A percentile compares a stretch with the other conserved stretches of the same genome.
Conservation (phyloP, 352 stramenopile species). For the Globisporangium megalacanthum region DNA sequence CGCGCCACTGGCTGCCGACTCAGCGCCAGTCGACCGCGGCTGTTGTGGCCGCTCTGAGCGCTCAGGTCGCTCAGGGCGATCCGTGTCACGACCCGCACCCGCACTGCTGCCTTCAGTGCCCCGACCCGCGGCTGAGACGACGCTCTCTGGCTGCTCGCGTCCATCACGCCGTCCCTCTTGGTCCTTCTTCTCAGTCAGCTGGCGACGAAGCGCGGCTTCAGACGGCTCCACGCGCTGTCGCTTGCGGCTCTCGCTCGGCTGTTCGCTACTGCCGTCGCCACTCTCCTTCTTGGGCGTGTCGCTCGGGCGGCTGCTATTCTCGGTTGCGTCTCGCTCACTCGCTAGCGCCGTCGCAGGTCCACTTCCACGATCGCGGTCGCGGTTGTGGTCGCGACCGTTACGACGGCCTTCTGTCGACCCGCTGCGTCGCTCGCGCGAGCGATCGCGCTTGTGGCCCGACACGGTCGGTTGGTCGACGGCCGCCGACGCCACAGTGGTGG, state of each 20-base stretch:
- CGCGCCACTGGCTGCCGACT: background rate
- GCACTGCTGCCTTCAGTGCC: background rate
- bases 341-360: slow-evolving; percentile 7
- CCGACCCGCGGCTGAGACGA: background rate
- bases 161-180: slow-evolving; percentile 17
- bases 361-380: background rate
- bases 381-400: slow-evolving; percentile 28
- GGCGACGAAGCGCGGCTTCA: slow-evolving; percentile 59
- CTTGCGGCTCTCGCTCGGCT: slow-evolving; percentile 34
- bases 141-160: slow-evolving; percentile 1
- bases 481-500: background rate
- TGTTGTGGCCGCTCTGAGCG: slow-evolving; percentile 5
- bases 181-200: slow-evolving; percentile 68
- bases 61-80: slow-evolving; percentile 5
- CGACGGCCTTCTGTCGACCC: slow-evolving; percentile 30
- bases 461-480: slow-evolving; percentile 1
- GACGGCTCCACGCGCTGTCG: slow-evolving; percentile 50
- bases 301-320: slow-evolving; percentile 7
- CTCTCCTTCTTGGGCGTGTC: slow-evolving; percentile 18
- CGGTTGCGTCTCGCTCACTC: slow-evolving; percentile 19
- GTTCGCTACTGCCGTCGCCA: slow-evolving; percentile 2
- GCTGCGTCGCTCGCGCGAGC: slow-evolving; percentile 27
- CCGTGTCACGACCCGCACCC: background rate
- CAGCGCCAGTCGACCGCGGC: background rate
- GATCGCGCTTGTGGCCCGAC: slow-evolving; percentile 23